Evolutionary conservation across 352 stramenopile genomes (phyloP), one percentile per base, ranked within the genome.

Genomic region (Paralagenidium karlingii): DNA sequence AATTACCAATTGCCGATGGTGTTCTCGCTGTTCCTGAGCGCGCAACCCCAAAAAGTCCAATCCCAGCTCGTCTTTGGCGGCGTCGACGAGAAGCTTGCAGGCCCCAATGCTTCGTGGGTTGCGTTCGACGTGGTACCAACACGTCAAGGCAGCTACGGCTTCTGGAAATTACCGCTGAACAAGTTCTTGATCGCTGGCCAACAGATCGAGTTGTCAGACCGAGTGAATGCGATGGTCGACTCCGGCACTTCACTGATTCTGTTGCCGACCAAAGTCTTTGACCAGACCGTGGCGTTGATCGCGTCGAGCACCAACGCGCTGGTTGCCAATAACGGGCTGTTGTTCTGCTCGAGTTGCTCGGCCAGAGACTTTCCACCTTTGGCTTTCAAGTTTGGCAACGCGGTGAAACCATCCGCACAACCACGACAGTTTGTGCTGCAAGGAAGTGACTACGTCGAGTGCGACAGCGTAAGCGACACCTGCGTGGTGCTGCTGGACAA

Each of bases 21-120:
- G 31, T 82, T 84, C 39, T 84, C 70, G 4, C 55, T 84, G 34
- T 84, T 75, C 50, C 65, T 84, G 29, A 84, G 77, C 45, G 51
- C 67, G 26, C 40, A 76, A 18, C 65, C 70, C 9, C 51, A 55
- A 9, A 29, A 59, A 10, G 63, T 63, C 19, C 34, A 54, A 8
- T 63, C 70, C 11, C 67, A 84, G 39, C 48, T 84, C 9, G 68
- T 82, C 31, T 54, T 83, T 16, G 69, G 65, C 13, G 69, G 70
- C 8, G 54, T 75, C 8, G 70, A 82, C 26, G 32, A 55, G 11
- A 26, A 38, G 22, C 49, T 84, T 16, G 60, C 52, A 1, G 34
- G 53, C n/a, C 30, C 48, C 0, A 37, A 38, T 31, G 15, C 11
- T 6, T 38, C 32, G 21, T 38, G 31, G 3, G 36, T 42, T 5